Base-by-base conservation (phyloP, 331 rosid genomes). In the Malus hybrid region DNA sequence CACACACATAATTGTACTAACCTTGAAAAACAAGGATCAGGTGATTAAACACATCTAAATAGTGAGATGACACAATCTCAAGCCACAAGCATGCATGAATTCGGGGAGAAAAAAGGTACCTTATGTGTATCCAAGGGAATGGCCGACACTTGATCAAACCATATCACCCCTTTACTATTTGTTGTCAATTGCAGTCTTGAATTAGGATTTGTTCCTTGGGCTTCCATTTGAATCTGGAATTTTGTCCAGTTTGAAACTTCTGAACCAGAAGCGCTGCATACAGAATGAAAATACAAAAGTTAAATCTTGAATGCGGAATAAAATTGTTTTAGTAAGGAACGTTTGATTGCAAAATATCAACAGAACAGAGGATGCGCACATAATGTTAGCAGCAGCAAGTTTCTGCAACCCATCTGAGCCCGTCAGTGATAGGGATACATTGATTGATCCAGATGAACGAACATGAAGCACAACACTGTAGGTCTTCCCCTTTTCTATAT, bases 121-220 rank as follows among this genome's bases (percentile, higher is more conserved):
- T 83, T 88, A 63, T 79, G 83, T 12, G 98, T 93, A 77, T 94
- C 98, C 62, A 79, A 32, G 33, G 98, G 98, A 90, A 94, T 90
- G 75, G 82, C 93, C 56, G 98, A 94, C 56, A 94, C 97, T 87
- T 91, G 98, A 81, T 94, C 98, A 71, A 94, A 83, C 98, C 98
- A 94, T 84, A 91, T 81, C 8, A 84, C 86, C 60, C 95, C 97
- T 78, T 88, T 84, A 46, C 26, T 63, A 19, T 80, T 76, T 8
- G 98, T 86, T n/a, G 97, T 90, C 82, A 94, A 68, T 83, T 91
- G 98, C 75, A 94, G 92, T 64, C 96, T 85, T 48, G 96, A 63
- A 48, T 86, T 87, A 66, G 61, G 86, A 83, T 87, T 63, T 0
- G 93, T 82, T 73, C 84, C 96, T 53, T 75, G 64, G 82, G 97